Evolutionary conservation across 2,329 filamentous ascomycete species (phyloP).

Genomic region (Nigrospora oryzae): DNA sequence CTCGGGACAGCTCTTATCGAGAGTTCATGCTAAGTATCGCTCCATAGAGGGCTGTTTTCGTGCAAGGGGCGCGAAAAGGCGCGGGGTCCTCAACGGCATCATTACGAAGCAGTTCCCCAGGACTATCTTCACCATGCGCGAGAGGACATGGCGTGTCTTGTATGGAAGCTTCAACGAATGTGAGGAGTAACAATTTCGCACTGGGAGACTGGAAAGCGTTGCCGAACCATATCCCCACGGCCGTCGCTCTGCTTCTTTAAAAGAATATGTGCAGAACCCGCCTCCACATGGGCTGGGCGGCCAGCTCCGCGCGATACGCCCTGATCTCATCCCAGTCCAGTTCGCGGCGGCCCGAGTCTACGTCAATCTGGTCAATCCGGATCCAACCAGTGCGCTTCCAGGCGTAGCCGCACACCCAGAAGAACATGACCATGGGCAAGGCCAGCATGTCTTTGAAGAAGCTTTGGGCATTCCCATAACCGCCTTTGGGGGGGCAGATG

Average conservation of each 20-base stretch:
- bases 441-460: conserved; percentile 50
- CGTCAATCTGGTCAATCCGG: conserved; percentile 51
- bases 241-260: conserved; percentile 6
- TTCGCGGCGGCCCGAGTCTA: conserved; percentile 55
- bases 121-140: no score
- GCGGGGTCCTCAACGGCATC: no score
- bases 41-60: no score
- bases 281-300: conserved; percentile 36
- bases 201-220: no score
- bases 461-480: conserved; percentile 26
- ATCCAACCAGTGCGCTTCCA: conserved; percentile 59
- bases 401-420: conserved; percentile 46
- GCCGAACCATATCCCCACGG: no score
- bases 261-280: conserved; percentile 21
- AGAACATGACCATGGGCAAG: conserved; percentile 42
- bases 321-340: conserved; percentile 54
- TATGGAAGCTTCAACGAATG: no score
- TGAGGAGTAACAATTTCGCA: no score
- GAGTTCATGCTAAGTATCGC: no score
- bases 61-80: no score
- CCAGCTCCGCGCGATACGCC: conserved; percentile 32
- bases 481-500: conserved; percentile 20
- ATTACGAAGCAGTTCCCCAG: no score
- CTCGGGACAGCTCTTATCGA: no score
- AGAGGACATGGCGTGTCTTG: no score